Percentiles rank a stretch among this genome's conserved stretches.
These are phyloP conservation scores for Trichoderma sp. DNA, from an alignment of 2,329 filamentous ascomycete species.

Conservation along the genomic window DNA sequence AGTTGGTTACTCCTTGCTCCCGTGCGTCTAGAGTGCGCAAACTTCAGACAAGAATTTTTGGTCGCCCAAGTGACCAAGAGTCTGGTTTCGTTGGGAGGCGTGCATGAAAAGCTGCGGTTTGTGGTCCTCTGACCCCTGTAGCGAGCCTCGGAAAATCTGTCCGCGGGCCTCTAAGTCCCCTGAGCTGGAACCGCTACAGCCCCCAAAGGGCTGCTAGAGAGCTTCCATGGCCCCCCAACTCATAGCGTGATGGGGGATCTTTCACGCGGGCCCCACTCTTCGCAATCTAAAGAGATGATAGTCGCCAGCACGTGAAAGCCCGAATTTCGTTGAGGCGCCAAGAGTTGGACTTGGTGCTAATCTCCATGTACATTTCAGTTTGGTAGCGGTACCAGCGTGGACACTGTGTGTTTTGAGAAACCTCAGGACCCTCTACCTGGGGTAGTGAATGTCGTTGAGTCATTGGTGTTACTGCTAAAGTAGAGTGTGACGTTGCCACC, in stretches of 20 bases:
- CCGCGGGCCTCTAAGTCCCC: slow-evolving; percentile 17
- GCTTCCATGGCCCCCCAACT: background rate
- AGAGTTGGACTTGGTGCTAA: background rate
- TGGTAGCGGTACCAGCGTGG: background rate
- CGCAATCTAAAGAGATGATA: background rate
- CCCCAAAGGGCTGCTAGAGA: slow-evolving; percentile 4
- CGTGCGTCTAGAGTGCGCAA: slow-evolving; percentile 18
- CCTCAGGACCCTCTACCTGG: background rate
- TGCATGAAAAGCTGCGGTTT: slow-evolving; percentile 18
- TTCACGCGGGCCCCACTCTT: slow-evolving; percentile 1
- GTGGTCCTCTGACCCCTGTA: slow-evolving; percentile 15
- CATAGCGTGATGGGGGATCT: slow-evolving; percentile 3
- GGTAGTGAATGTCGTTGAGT: background rate
- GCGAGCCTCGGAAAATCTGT: slow-evolving; percentile 20
- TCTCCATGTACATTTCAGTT: background rate
- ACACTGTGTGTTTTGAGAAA: background rate
- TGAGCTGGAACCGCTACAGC: slow-evolving; percentile 18
- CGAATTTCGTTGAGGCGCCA: slow-evolving; percentile 14
- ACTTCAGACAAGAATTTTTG: slow-evolving; percentile 14
- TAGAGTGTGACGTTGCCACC: background rate
- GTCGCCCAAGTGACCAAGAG: slow-evolving; percentile 18
- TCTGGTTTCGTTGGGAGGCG: slow-evolving; percentile 20
- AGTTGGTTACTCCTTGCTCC: slow-evolving; percentile 17
- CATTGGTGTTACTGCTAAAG: background rate
- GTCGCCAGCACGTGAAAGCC: slow-evolving; percentile 17